Evolutionary conservation across 768 basidiomycete species (phyloP).

Genomic region (Pholiota microspora): DNA sequence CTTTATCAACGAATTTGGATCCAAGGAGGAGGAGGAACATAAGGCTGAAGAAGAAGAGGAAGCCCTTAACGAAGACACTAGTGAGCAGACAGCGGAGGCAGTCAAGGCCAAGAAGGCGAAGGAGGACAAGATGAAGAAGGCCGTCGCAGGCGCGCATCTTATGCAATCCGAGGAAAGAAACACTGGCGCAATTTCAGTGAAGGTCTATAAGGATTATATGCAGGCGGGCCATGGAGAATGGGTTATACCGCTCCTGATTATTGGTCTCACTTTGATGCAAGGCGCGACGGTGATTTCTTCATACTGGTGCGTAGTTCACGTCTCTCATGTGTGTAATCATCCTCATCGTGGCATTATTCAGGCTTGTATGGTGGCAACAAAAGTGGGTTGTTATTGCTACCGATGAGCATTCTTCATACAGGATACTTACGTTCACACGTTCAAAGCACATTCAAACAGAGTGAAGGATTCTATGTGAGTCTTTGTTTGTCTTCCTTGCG

Average conservation of each 20-base stretch:
- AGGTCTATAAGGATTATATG: slow-evolving; percentile 62
- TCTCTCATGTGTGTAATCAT: background rate
- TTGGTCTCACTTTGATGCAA: slow-evolving; percentile 66
- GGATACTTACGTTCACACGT: slow-evolving; percentile 12
- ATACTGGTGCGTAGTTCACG: slow-evolving; percentile 57
- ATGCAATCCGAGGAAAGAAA: slow-evolving; percentile 88
- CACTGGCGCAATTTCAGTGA: slow-evolving; percentile 61
- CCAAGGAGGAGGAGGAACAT: slow-evolving; percentile 53
- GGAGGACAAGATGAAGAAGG: slow-evolving; percentile 38
- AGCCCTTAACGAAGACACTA: slow-evolving; percentile 35
- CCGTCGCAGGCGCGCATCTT: slow-evolving; percentile 44
- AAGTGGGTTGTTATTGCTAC: slow-evolving; percentile 25
- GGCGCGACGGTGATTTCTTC: slow-evolving; percentile 67
- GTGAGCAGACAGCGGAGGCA: slow-evolving; percentile 38
- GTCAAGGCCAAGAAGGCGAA: slow-evolving; percentile 43
- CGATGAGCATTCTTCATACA: background rate
- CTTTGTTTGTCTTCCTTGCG: background rate
- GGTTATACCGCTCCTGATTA: slow-evolving; percentile 62
- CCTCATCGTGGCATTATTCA: slow-evolving; percentile 17
- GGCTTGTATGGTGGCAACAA: slow-evolving; percentile 88
- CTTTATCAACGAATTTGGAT: slow-evolving; percentile 77
- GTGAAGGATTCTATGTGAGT: slow-evolving; percentile 72
- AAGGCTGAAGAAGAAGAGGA: slow-evolving; percentile 46
- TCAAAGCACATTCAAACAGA: slow-evolving; percentile 49
- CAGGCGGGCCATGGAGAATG: slow-evolving; percentile 65